Conservation (phyloP, 352 stramenopile species). For the Phytopythium chamaehyphon region DNA sequence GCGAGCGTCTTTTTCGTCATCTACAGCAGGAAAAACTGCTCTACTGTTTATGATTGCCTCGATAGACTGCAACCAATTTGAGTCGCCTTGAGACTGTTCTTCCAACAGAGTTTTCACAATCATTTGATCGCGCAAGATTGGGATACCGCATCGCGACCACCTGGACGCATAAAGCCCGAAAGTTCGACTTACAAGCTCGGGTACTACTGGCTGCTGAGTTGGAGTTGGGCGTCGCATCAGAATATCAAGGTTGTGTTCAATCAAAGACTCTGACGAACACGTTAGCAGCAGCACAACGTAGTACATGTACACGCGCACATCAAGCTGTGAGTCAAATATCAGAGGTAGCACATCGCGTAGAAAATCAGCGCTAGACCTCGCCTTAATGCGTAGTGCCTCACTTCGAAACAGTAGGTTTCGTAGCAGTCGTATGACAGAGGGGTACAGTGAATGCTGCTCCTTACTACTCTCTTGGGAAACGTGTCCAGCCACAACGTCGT, state of each 20-base stretch:
- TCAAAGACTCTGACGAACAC: conserved; percentile 44
- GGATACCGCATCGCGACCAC: conserved; percentile 32
- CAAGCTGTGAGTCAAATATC: conserved; percentile 33
- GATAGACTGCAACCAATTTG: neutral
- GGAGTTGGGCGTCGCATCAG: neutral
- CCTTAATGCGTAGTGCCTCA: conserved; percentile 17
- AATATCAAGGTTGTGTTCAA: neutral
- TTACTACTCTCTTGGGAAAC: conserved; percentile 7
- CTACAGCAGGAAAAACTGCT: neutral
- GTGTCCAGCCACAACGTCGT: conserved; percentile 5
- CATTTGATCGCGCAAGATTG: neutral
- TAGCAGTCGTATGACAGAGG: conserved; percentile 23
- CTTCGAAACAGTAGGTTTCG: conserved; percentile 44
- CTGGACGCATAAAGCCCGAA: conserved; percentile 38
- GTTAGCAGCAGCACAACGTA: conserved; percentile 56
- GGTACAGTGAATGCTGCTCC: neutral
- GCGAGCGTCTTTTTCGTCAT: neutral
- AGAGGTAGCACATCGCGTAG: conserved; percentile 25
- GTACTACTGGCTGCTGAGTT: neutral
- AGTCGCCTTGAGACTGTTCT: neutral
- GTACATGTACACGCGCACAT: conserved; percentile 53
- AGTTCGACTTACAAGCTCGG: conserved; percentile 4
- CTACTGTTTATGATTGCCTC: neutral
- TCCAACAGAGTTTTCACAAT: neutral
- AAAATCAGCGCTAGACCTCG: conserved; percentile 21